These are phyloP conservation scores for Suhomyces terraborum DNA, from an alignment of 1,139 yeast genomes.

Conservation along the genomic window DNA sequence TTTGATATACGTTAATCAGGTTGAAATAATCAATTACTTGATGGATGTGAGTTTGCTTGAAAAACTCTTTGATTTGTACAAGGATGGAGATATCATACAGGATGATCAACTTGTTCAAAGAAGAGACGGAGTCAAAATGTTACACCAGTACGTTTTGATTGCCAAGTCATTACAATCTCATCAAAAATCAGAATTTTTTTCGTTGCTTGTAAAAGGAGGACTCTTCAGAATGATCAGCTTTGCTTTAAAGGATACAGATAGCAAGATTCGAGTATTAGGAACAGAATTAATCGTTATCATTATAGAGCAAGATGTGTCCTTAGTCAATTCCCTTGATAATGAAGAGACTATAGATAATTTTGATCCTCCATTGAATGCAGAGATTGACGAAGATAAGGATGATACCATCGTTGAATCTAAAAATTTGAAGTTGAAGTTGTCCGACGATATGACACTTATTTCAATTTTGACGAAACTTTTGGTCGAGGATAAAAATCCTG, in stretches of 20 bases:
- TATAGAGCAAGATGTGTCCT: conserved; percentile 78
- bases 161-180: conserved; percentile 68
- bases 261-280: conserved; percentile 64
- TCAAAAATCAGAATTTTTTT: conserved; percentile 69
- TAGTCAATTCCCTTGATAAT: conserved; percentile 51
- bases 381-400: conserved; percentile 19
- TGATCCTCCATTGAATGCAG: conserved; percentile 30
- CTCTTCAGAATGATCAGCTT: conserved; percentile 68
- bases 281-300: conserved; percentile 80
- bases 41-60: conserved; percentile 54
- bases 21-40: conserved; percentile 67
- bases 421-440: conserved; percentile 36
- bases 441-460: conserved; percentile 64
- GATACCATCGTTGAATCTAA: conserved; percentile 23
- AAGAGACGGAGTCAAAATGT: conserved; percentile 73
- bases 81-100: conserved; percentile 1
- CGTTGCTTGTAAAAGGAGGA: conserved; percentile 65
- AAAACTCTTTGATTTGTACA: conserved; percentile 59
- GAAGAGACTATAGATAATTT: conserved; percentile 40
- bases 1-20: conserved; percentile 68
- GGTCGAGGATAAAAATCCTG: conserved; percentile 64
- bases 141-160: conserved; percentile 78
- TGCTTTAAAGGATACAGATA: conserved; percentile 61
- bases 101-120: conserved; percentile 22
- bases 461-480: conserved; percentile 62